These are phyloP conservation scores for Dactylellina sp. DNA, from an alignment of 2,329 filamentous ascomycete species.

Conservation along the genomic window DNA sequence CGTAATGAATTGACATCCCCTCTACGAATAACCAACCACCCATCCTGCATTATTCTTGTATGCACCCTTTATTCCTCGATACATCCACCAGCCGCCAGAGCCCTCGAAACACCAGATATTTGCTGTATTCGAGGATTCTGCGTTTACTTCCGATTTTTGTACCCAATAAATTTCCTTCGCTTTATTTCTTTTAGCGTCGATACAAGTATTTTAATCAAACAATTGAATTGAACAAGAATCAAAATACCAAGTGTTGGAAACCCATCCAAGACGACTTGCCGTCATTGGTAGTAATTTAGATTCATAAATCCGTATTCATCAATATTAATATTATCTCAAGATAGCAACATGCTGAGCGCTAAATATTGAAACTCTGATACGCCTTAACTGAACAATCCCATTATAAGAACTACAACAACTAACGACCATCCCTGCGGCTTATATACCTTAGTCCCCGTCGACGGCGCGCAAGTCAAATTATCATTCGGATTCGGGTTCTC, in stretches of 20 bases:
- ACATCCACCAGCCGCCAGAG: too few species aligned
- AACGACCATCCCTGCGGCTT: conserved; percentile 14
- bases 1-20: conserved; percentile 32
- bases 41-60: conserved; percentile 30
- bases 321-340: background rate
- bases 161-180: conserved; percentile 43
- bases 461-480: background rate
- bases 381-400: background rate
- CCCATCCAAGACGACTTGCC: background rate
- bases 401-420: background rate
- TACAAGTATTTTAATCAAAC: conserved; percentile 57
- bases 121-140: conserved; percentile 3
- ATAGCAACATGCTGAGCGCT: background rate
- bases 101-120: background rate
- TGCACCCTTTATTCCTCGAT: conserved; percentile 11
- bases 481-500: conserved; percentile 2
- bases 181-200: conserved; percentile 55
- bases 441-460: background rate
- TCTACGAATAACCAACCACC: conserved; percentile 28
- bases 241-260: conserved; percentile 34
- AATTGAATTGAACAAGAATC: conserved; percentile 51
- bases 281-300: background rate
- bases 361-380: background rate
- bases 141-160: conserved; percentile 44
- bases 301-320: background rate